Percentiles rank a stretch among this genome's conserved stretches.
These are phyloP conservation scores for Citrullus colocynthis DNA, from an alignment of 306 rosid species.

Conservation along the genomic window DNA sequence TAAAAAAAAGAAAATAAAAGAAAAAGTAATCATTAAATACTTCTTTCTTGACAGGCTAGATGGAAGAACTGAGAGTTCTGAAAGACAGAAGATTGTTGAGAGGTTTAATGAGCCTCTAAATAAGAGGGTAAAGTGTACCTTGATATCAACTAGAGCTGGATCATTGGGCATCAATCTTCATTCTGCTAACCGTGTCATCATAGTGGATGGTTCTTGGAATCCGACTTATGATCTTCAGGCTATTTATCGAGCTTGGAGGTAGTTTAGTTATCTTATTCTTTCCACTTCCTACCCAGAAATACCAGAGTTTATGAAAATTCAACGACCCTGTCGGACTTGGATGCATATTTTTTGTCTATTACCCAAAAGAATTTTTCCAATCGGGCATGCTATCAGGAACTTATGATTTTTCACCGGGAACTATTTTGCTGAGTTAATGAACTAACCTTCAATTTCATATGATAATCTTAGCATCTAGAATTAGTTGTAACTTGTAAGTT, in stretches of 20 bases:
- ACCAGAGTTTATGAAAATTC: not conserved
- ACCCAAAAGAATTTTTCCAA: not conserved
- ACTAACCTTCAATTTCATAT: not conserved
- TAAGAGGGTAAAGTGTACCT: slow-evolving; percentile 76
- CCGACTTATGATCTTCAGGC: slow-evolving; percentile 98
- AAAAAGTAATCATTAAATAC: not conserved
- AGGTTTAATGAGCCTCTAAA: slow-evolving; percentile 75
- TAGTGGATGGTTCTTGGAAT: slow-evolving; percentile 99
- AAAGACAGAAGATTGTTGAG: slow-evolving; percentile 88
- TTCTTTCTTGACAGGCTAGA: slow-evolving; percentile 52
- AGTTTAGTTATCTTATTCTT: slow-evolving; percentile 6
- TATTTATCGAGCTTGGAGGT: slow-evolving; percentile 98
- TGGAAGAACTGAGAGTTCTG: slow-evolving; percentile 94
- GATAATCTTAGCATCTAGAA: not conserved
- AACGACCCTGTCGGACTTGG: not conserved
- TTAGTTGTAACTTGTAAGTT: not conserved
- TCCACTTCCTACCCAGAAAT: not conserved
- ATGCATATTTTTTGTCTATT: not conserved
- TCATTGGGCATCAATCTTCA: slow-evolving; percentile 92
- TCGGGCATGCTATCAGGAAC: not conserved
- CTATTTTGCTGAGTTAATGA: not conserved
- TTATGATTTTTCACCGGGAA: not conserved
- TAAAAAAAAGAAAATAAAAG: not conserved
- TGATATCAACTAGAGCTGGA: slow-evolving; percentile 96
- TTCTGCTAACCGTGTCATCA: slow-evolving; percentile 93